Percentiles rank a stretch among this genome's conserved stretches.
These are phyloP conservation scores for Celoporthe dispersa DNA, from an alignment of 2,329 filamentous ascomycete species.

Conservation along the genomic window DNA sequence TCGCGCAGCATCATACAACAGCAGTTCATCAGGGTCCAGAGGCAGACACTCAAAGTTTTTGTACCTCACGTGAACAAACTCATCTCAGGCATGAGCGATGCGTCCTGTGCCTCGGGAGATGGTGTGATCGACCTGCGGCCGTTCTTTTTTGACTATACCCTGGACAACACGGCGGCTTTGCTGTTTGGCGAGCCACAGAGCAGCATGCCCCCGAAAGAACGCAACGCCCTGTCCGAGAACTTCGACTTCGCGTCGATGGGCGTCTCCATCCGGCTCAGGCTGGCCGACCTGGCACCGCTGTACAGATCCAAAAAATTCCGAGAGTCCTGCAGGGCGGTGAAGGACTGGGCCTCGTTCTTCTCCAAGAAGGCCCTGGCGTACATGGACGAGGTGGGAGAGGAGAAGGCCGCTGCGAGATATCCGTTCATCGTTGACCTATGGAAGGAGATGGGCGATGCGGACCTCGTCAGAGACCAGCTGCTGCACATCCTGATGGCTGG, in stretches of 20 bases:
- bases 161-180: constrained; percentile 33
- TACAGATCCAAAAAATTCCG: constrained; percentile 30
- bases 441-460: constrained; percentile 27
- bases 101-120: background rate
- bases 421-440: constrained; percentile 46
- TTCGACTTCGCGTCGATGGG: constrained; percentile 32
- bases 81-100: constrained; percentile 4
- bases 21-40: constrained; percentile 35
- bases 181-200: constrained; percentile 35
- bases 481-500: constrained; percentile 33
- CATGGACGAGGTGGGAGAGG: constrained; percentile 11
- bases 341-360: constrained; percentile 33
- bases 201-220: constrained; percentile 28
- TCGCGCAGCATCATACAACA: constrained; percentile 37
- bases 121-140: constrained; percentile 33
- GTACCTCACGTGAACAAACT: constrained; percentile 16
- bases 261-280: constrained; percentile 28
- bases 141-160: constrained; percentile 34
- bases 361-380: constrained; percentile 38
- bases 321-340: constrained; percentile 26
- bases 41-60: constrained; percentile 15
- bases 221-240: constrained; percentile 31
- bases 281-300: constrained; percentile 29
- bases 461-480: constrained; percentile 32
- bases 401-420: constrained; percentile 41